Conservation (phyloP, 2,329 filamentous ascomycete species). For the Colletotrichum theobromicola region DNA sequence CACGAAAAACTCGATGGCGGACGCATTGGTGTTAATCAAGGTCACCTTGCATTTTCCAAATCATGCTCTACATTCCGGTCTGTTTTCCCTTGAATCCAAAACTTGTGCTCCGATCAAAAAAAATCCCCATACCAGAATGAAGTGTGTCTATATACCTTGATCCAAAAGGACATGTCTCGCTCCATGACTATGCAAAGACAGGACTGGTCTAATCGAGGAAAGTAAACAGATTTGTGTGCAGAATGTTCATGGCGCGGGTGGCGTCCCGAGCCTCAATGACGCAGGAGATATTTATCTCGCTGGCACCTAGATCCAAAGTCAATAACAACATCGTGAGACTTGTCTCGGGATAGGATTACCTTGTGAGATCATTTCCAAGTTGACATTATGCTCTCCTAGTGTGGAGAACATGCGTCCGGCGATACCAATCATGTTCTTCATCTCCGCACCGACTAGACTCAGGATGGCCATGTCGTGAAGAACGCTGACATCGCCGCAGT, state of each 20-base stretch:
- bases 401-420: conserved; percentile 95
- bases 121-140: not conserved
- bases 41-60: not conserved
- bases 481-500: conserved; percentile 89
- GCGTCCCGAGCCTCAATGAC: conserved; percentile 93
- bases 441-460: conserved; percentile 90
- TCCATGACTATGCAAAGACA: not conserved
- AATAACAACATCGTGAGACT: conserved; percentile 53
- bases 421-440: conserved; percentile 97
- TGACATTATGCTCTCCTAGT: conserved; percentile 90
- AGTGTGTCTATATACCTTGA: not conserved
- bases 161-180: not conserved
- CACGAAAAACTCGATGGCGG: not conserved
- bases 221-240: conserved; percentile 96
- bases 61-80: not conserved
- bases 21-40: not conserved
- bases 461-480: conserved; percentile 94
- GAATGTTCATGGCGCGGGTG: conserved; percentile 90
- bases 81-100: not conserved
- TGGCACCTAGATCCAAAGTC: conserved; percentile 71
- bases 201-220: conserved; percentile 75
- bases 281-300: conserved; percentile 98
- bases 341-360: conserved; percentile 59
- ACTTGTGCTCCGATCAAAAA: not conserved
- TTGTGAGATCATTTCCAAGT: conserved; percentile 99